Evolutionary conservation across 768 basidiomycete species (phyloP).

Genomic region (Mrakia gelida): DNA sequence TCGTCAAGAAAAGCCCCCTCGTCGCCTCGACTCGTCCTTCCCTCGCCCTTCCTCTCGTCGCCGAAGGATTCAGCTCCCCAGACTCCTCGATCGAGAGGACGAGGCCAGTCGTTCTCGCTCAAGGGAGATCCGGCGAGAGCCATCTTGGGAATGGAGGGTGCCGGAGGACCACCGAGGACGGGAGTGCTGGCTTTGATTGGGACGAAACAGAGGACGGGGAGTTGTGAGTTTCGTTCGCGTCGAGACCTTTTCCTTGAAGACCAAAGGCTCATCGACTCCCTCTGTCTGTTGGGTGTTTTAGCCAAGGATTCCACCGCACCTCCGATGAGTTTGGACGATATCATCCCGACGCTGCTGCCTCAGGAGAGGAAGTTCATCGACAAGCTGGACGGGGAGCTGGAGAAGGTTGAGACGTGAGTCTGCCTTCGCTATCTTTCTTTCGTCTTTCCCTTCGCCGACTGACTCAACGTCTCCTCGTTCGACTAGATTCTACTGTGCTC

Average conservation of each 20-base stretch:
- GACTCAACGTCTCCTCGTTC: not conserved
- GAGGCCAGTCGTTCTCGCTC: not conserved
- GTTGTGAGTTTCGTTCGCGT: not conserved
- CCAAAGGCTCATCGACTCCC: not conserved
- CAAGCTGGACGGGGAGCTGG: constrained; percentile 68
- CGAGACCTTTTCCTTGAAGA: not conserved
- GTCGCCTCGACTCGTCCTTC: constrained; percentile 18
- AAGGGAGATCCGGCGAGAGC: constrained; percentile 11
- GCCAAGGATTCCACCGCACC: constrained; percentile 7
- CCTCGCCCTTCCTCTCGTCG: constrained; percentile 5
- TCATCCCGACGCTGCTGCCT: constrained; percentile 56
- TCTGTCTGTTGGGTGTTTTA: not conserved
- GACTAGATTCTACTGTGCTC: constrained; percentile 57
- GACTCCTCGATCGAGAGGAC: not conserved
- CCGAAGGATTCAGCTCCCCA: not conserved
- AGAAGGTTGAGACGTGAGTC: constrained; percentile 67
- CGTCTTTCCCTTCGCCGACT: not conserved
- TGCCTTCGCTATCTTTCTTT: not conserved
- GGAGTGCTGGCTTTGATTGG: constrained; percentile 20
- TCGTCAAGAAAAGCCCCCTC: not conserved
- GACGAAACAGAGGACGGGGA: not conserved
- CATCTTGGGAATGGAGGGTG: constrained; percentile 7
- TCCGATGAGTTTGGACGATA: constrained; percentile 39
- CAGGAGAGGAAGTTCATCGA: constrained; percentile 69
- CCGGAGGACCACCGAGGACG: constrained; percentile 8